A percentile compares a stretch with the other conserved stretches of the same genome.
These are phyloP conservation scores for Populus tomentosa DNA, from an alignment of 441 rosid species.

Conservation along the genomic window DNA sequence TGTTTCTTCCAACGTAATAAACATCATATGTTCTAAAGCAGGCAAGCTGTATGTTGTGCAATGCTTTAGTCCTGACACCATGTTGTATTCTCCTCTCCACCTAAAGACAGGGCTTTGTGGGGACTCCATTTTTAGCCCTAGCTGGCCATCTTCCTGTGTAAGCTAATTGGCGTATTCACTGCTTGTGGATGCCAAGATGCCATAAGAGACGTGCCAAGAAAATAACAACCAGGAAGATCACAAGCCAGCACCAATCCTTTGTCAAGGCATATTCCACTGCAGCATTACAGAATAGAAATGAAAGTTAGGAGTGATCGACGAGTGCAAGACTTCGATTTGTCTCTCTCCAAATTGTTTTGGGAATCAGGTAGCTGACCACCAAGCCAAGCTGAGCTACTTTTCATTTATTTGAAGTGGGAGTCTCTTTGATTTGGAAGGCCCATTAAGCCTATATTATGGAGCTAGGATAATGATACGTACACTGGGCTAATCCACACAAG, in stretches of 20 bases:
- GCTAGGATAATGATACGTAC: background rate
- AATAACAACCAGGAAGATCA: too few relatives aligned
- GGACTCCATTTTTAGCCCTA: background rate
- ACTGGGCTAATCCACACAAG: background rate
- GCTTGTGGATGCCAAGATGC: background rate
- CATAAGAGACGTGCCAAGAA: background rate
- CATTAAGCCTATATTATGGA: background rate
- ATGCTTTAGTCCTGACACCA: background rate
- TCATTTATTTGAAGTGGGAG: background rate
- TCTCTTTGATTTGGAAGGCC: background rate
- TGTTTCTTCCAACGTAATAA: conserved; percentile 7
- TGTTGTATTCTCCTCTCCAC: background rate
- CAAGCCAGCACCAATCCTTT: too few relatives aligned
- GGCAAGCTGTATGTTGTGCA: too few relatives aligned
- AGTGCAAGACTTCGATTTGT: background rate
- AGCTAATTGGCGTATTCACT: background rate
- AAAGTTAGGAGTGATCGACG: background rate
- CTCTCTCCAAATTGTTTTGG: background rate
- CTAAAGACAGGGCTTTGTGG: background rate
- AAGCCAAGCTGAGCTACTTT: background rate
- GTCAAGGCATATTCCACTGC: background rate
- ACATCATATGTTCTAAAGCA: too few relatives aligned
- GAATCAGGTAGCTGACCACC: background rate
- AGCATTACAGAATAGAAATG: background rate
- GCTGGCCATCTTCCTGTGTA: background rate